phyloP scores from a whole-genome alignment of 2,329 filamentous ascomycete species.

The Penicillium sp. region DNA sequence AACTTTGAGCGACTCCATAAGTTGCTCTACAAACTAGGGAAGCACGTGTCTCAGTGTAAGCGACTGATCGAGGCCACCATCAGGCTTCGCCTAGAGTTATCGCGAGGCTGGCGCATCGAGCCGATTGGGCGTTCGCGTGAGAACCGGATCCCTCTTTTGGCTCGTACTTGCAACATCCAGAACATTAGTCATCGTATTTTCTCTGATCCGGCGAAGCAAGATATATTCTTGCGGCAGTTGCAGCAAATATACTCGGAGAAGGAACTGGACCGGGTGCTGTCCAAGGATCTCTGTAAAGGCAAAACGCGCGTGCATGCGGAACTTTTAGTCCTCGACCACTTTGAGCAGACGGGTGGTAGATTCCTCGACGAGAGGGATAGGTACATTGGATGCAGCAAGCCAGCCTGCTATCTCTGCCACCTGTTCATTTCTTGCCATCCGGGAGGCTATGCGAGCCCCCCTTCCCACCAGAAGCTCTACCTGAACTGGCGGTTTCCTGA shows the following conservation, averaged over 20 bases:
- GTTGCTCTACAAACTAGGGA: slow-evolving; percentile 6
- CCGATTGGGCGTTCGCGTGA: background rate
- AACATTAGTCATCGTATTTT: background rate
- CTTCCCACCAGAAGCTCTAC: background rate
- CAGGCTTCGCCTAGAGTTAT: background rate
- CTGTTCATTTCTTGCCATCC: slow-evolving; percentile 1
- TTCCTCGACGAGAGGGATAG: slow-evolving; percentile 3
- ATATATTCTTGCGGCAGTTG: background rate
- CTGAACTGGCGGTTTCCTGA: background rate
- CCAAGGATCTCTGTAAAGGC: background rate
- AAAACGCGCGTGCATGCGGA: background rate
- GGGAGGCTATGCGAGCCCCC: background rate
- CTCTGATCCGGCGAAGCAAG: background rate
- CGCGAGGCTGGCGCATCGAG: background rate
- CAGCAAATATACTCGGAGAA: background rate
- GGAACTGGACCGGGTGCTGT: background rate
- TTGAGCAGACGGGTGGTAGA: background rate
- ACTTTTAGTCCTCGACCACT: background rate
- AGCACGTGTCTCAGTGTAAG: slow-evolving; percentile 3
- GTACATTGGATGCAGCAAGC: slow-evolving; percentile 9
- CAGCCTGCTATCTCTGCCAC: slow-evolving; percentile 7
- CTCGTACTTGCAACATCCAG: background rate
- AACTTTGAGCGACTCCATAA: background rate
- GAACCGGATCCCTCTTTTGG: background rate
- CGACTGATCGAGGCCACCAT: background rate